A percentile compares a stretch with the other conserved stretches of the same genome.
These are phyloP conservation scores for Pythium rhizo-oryzae DNA, from an alignment of 352 stramenopile species.

Conservation along the genomic window DNA sequence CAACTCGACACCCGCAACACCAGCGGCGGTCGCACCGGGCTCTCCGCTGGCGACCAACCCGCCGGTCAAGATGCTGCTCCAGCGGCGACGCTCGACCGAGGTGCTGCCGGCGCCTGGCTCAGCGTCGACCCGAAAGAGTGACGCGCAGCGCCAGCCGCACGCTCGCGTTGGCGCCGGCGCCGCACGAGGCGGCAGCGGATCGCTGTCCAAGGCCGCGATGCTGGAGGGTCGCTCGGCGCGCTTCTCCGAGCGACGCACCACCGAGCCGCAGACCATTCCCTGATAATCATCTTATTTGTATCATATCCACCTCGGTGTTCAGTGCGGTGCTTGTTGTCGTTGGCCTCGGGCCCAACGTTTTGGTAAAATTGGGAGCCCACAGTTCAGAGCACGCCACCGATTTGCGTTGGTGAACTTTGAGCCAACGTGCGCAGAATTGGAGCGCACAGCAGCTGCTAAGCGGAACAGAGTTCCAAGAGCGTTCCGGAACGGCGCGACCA, in stretches of 20 bases:
- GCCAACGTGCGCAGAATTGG: neutral
- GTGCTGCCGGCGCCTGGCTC: constrained; percentile 12
- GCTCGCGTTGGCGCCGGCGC: neutral
- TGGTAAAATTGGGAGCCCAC: neutral
- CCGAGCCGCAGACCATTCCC: constrained; percentile 2
- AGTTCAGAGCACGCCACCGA: neutral
- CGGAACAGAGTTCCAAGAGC: neutral
- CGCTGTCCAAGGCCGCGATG: constrained; percentile 18
- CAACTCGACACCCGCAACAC: neutral
- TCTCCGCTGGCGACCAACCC: constrained; percentile 43
- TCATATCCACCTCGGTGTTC: too few species aligned
- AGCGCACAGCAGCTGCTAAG: neutral
- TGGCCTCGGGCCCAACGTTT: neutral
- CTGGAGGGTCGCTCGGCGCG: neutral
- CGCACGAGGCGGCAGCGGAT: constrained; percentile 7
- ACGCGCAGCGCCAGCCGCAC: neutral
- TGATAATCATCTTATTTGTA: neutral
- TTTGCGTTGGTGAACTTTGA: too few species aligned
- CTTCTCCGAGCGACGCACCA: neutral
- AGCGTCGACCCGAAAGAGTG: neutral
- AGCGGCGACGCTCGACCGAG: constrained; percentile 41
- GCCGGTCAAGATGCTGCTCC: constrained; percentile 63
- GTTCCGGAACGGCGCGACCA: neutral
- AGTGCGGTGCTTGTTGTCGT: too few species aligned
- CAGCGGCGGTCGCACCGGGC: neutral